phyloP scores from a whole-genome alignment of 2,329 filamentous ascomycete species.

The Sphaerulina populicola region DNA sequence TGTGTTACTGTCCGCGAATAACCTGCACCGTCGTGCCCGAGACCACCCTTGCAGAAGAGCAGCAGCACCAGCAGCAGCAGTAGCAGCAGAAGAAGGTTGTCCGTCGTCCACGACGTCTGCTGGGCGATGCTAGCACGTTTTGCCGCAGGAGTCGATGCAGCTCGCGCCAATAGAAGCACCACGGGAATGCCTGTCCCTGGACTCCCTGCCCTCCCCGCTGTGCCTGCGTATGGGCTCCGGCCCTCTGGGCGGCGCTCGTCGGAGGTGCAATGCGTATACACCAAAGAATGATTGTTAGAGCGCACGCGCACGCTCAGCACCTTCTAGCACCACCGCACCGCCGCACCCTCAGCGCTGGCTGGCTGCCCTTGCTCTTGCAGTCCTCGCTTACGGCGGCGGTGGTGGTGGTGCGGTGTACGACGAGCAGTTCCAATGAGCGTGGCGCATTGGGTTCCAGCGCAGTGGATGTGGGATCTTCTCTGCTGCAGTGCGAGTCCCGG shows the following conservation, averaged over 20 bases:
- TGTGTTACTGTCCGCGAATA: constrained; percentile 10
- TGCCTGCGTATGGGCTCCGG: neutral
- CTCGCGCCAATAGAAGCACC: neutral
- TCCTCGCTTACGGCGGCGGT: constrained; percentile 2
- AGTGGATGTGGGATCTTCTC: constrained; percentile 7
- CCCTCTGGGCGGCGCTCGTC: neutral
- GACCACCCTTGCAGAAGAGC: neutral
- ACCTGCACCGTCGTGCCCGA: constrained; percentile 7
- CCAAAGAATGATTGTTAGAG: no score
- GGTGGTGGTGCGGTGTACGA: constrained; percentile 3
- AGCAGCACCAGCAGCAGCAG: neutral
- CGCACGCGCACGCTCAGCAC: neutral
- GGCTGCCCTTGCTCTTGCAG: neutral
- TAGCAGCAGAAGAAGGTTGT: no score
- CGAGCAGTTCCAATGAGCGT: constrained; percentile 5
- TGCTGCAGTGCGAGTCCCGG: constrained; percentile 7
- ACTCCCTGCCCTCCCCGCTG: neutral
- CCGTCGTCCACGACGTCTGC: neutral
- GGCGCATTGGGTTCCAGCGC: neutral
- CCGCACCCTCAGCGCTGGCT: neutral
- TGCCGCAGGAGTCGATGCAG: neutral
- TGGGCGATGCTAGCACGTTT: neutral
- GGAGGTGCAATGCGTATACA: neutral
- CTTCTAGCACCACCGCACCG: neutral
- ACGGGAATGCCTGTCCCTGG: neutral